A percentile compares a stretch with the other conserved stretches of the same genome.
These are phyloP conservation scores for Mucor lusitanicus DNA, from an alignment of 371 early-diverging fungal species.

Conservation along the genomic window DNA sequence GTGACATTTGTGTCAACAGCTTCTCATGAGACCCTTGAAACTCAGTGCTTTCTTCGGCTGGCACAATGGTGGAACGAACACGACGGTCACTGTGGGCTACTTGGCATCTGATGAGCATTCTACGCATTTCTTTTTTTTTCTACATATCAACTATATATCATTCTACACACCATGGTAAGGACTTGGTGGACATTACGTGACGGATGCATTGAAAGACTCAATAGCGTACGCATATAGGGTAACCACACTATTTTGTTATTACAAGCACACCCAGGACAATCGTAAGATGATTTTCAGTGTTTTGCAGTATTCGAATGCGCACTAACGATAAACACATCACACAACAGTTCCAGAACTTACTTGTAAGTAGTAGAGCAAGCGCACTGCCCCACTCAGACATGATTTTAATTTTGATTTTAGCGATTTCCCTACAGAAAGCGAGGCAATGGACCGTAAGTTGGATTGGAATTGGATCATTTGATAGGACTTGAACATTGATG, in stretches of 20 bases:
- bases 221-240: constrained; percentile 2
- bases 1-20: not conserved
- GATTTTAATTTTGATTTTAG: constrained; percentile 8
- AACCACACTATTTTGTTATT: constrained; percentile 29
- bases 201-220: not conserved
- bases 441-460: constrained; percentile 36
- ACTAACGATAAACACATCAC: not conserved
- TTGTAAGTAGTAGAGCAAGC: constrained; percentile 23
- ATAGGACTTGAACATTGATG: not conserved
- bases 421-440: constrained; percentile 35
- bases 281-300: constrained; percentile 10
- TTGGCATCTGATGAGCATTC: not conserved
- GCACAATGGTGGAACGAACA: not conserved
- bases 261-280: constrained; percentile 15
- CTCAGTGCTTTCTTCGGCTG: not conserved
- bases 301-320: not conserved
- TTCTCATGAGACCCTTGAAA: not conserved
- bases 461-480: not conserved
- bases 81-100: not conserved
- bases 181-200: not conserved
- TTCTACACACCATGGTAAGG: not conserved
- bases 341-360: constrained; percentile 30
- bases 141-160: not conserved
- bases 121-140: constrained; percentile 2
- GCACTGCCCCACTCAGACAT: not conserved